Evolutionary conservation across 129 eudicot species (phyloP).

Genomic region (Dittrichia graveolens): DNA sequence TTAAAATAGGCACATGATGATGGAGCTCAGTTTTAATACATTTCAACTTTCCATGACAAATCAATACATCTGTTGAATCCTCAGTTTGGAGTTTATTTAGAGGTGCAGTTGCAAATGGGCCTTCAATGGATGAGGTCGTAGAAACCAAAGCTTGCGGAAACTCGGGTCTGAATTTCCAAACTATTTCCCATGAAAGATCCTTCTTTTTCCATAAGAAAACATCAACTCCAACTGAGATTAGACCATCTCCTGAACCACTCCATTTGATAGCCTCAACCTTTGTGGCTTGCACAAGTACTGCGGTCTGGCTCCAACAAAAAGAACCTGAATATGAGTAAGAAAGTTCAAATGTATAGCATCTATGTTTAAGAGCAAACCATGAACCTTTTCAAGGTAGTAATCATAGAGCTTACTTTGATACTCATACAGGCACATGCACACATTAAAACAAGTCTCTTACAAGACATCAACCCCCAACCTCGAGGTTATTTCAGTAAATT

Average conservation of each 20-base stretch:
- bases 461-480: neutral
- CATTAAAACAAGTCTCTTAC: constrained; percentile 3
- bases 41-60: constrained; percentile 53
- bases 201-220: constrained; percentile 79
- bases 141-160: constrained; percentile 71
- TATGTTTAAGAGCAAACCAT: constrained; percentile 27
- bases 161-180: constrained; percentile 67
- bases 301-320: constrained; percentile 99
- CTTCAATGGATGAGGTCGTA: constrained; percentile 71
- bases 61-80: constrained; percentile 43
- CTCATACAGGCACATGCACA: neutral
- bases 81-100: constrained; percentile 33
- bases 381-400: constrained; percentile 17
- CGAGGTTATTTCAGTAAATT: neutral
- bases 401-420: constrained; percentile 8
- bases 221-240: constrained; percentile 72
- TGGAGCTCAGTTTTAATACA: constrained; percentile 56
- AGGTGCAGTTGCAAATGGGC: constrained; percentile 74
- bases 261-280: constrained; percentile 70
- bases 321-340: constrained; percentile 98
- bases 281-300: constrained; percentile 62
- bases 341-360: constrained; percentile 51
- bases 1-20: constrained; percentile 72
- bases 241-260: constrained; percentile 93
- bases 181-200: constrained; percentile 69